phyloP scores from a whole-genome alignment of 352 stramenopile species.

The Phytophthora europaea region DNA sequence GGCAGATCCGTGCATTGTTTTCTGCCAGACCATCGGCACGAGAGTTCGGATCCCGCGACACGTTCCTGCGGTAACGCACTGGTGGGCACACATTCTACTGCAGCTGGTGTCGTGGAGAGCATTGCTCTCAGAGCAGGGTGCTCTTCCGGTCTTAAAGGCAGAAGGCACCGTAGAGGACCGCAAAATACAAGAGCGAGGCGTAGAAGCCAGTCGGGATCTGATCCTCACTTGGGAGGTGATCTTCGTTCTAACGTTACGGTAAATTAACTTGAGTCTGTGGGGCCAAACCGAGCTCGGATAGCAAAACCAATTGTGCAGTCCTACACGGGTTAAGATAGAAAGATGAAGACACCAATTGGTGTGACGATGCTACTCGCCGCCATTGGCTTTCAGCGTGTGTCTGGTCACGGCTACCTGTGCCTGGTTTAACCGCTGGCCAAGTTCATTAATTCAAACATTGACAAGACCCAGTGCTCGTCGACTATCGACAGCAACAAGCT shows the following conservation, averaged over 20 bases:
- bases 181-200: neutral
- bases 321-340: slow-evolving; percentile 4
- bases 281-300: neutral
- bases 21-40: neutral
- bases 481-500: slow-evolving; percentile 52
- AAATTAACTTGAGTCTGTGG: too few species aligned
- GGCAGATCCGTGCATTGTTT: neutral
- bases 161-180: neutral
- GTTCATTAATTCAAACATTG: slow-evolving; percentile 45
- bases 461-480: slow-evolving; percentile 53
- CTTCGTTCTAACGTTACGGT: too few species aligned
- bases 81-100: neutral
- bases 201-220: slow-evolving; percentile 8
- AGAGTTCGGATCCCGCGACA: slow-evolving; percentile 5
- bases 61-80: neutral
- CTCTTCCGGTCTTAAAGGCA: slow-evolving; percentile 5
- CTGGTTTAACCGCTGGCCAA: slow-evolving; percentile 49
- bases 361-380: slow-evolving; percentile 16
- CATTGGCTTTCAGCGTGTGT: slow-evolving; percentile 26
- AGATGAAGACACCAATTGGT: slow-evolving; percentile 19
- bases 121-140: too few species aligned
- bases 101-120: neutral
- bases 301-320: neutral
- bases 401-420: slow-evolving; percentile 52
- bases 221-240: neutral